Base-by-base conservation (phyloP, 495 filamentous ascomycete genomes). In the Hypoxylon fuscum region DNA sequence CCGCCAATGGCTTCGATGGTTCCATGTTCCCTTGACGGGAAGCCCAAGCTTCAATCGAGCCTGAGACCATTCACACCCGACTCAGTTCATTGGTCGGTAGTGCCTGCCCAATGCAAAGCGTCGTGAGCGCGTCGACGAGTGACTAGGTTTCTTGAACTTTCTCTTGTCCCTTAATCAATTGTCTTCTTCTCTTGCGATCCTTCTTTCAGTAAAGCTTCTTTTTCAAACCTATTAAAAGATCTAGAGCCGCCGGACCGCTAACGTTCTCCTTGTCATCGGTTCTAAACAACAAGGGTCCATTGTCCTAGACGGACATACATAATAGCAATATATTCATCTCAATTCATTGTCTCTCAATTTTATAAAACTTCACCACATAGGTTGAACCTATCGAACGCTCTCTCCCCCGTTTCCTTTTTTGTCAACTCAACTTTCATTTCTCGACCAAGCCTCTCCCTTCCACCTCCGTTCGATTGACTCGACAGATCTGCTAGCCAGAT, bases 291-390 rank as follows among this genome's bases (percentile, higher is more conserved):
- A 60, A 56, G 42, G 45, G 14, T 46, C 17, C 35, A 55, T 62
- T 70, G 69, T 72, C 69, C 69, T 69, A 47, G 69, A 72, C 14
- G 66, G 62, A 57, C 59, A 17, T 50, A 62, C 50, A 68, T 46
- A 64, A 64, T 68, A 58, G 12, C 63, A 66, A 66, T 62, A 25
- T 57, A 35, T 54, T 62, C 42, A 27, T 11, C 8, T 42, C 38
- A 49, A 45, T 62, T 37, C 63, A 62, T 66, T 66, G 57, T 66
- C 11, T 35, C 53, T 7, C 22, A 21, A 11, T 57, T 34, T 66
- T 60, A 63, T 63, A 66, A 60, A 53, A 29, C 34, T 32, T 29
- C 35, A 42, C 27, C n/a, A 31, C 43, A 48, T 41, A 34, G 38
- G 40, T 60, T 18, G 40, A 29, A 44, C 8, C 21, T 37, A n/a